Conservation (phyloP, 2,329 filamentous ascomycete genomes). For the Aspergillus pseudoviridinutans region DNA sequence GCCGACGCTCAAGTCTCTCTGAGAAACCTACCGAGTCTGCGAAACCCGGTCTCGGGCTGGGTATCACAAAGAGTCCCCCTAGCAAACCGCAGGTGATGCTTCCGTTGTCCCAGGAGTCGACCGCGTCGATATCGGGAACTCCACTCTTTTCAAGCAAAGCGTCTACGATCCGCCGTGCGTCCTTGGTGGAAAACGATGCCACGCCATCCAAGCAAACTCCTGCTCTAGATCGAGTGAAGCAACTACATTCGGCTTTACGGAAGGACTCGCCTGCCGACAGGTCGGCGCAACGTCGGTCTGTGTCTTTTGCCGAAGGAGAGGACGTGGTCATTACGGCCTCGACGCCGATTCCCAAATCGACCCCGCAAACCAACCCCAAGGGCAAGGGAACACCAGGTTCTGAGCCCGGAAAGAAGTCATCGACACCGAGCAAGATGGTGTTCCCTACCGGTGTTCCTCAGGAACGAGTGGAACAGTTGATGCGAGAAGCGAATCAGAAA, state of each 20-base stretch:
- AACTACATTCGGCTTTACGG: constrained; percentile 20
- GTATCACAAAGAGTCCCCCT: constrained; percentile 26
- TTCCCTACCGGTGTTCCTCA: constrained; percentile 12
- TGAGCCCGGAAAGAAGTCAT: neutral
- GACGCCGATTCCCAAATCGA: constrained; percentile 7
- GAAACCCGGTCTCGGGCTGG: constrained; percentile 21
- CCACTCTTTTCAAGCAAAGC: constrained; percentile 10
- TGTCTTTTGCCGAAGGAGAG: constrained; percentile 24
- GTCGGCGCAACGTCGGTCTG: constrained; percentile 17
- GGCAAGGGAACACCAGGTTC: neutral
- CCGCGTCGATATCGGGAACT: neutral
- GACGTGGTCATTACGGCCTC: constrained; percentile 10
- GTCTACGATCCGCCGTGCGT: constrained; percentile 4
- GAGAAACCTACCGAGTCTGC: constrained; percentile 6
- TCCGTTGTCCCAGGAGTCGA: constrained; percentile 9
- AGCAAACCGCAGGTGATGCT: constrained; percentile 10
- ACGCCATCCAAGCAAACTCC: constrained; percentile 15
- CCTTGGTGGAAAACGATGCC: constrained; percentile 5
- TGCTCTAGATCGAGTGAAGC: constrained; percentile 13
- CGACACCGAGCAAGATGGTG: constrained; percentile 6
- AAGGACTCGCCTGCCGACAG: constrained; percentile 18
- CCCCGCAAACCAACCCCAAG: constrained; percentile 3
- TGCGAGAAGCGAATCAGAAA: constrained; percentile 13
- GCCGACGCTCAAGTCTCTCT: constrained; percentile 14
- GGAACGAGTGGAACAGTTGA: constrained; percentile 7